A percentile compares a stretch with the other conserved stretches of the same genome.
phyloP scores from a whole-genome alignment of 345 rosid genomes.

The Ceriops zippeliana region DNA sequence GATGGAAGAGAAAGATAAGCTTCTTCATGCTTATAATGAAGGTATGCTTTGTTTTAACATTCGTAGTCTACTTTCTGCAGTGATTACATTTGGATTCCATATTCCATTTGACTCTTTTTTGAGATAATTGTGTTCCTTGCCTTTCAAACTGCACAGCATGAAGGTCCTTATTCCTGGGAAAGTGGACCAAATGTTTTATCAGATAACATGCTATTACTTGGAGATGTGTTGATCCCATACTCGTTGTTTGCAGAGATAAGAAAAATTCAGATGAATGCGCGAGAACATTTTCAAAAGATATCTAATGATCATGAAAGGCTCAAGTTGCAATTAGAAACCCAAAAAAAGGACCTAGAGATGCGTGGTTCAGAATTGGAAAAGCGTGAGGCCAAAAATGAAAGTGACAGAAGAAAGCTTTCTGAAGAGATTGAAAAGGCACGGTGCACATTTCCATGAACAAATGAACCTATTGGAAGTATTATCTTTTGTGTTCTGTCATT shows the following conservation, averaged over 20 bases:
- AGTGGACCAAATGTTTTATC: not conserved
- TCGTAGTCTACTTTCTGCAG: not conserved
- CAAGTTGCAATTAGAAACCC: conserved; percentile 71
- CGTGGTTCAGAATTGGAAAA: conserved; percentile 61
- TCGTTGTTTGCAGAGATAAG: conserved; percentile 54
- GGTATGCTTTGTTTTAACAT: conserved; percentile 35
- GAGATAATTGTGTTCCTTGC: not conserved
- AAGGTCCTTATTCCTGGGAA: not conserved
- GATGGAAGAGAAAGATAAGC: conserved; percentile 75
- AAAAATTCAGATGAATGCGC: conserved; percentile 66
- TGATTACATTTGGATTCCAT: conserved; percentile 5
- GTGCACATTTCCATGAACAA: not conserved
- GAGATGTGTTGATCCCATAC: not conserved
- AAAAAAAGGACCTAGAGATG: conserved; percentile 63
- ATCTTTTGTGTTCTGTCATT: no score
- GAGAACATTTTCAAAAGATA: conserved; percentile 75
- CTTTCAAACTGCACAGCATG: not conserved
- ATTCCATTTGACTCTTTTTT: not conserved
- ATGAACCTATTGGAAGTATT: not conserved
- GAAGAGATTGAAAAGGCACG: conserved; percentile 76
- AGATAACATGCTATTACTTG: not conserved
- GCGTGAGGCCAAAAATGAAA: conserved; percentile 89
- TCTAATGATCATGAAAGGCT: conserved; percentile 81
- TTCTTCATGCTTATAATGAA: conserved; percentile 69
- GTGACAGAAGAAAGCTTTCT: conserved; percentile 52